Percentiles rank a stretch among this genome's conserved stretches.
These are phyloP conservation scores for Suhomyces bokatorum DNA, from an alignment of 1,139 yeast species.

Conservation along the genomic window DNA sequence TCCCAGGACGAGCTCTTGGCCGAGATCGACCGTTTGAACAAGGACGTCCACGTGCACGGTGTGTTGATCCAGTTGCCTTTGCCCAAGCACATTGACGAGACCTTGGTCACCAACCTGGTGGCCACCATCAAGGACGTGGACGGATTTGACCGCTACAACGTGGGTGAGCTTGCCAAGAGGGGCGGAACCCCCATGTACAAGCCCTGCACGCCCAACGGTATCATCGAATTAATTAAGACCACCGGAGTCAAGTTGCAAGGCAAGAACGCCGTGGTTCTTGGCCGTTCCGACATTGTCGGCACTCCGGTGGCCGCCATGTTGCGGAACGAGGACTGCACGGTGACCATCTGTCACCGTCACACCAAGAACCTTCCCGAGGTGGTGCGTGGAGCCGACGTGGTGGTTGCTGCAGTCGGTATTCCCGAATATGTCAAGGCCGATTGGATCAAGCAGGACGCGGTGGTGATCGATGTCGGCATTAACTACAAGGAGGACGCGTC, in stretches of 20 bases:
- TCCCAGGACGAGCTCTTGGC: conserved; percentile 56
- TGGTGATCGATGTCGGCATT: conserved; percentile 95
- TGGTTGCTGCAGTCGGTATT: conserved; percentile 88
- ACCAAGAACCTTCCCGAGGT: conserved; percentile 53
- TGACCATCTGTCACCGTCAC: conserved; percentile 69
- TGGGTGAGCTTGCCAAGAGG: conserved; percentile 73
- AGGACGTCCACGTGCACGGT: conserved; percentile 67
- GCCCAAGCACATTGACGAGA: conserved; percentile 70
- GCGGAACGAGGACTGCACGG: conserved; percentile 79
- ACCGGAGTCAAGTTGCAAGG: conserved; percentile 62
- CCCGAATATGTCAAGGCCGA: conserved; percentile 83
- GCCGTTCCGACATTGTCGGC: conserved; percentile 96
- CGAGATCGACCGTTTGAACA: conserved; percentile 57
- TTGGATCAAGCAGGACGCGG: conserved; percentile 82
- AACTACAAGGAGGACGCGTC: conserved; percentile 71
- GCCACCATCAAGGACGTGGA: conserved; percentile 73
- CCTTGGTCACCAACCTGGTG: conserved; percentile 66
- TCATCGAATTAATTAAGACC: conserved; percentile 64
- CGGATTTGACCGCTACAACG: conserved; percentile 74
- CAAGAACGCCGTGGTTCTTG: conserved; percentile 87
- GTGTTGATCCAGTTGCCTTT: conserved; percentile 71
- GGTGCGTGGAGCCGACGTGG: conserved; percentile 77
- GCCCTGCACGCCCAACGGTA: conserved; percentile 83
- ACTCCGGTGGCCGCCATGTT: conserved; percentile 85
- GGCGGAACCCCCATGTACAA: conserved; percentile 70